phyloP scores from a whole-genome alignment of 495 filamentous ascomycete genomes.

The Aspergillus coremiiformis region DNA sequence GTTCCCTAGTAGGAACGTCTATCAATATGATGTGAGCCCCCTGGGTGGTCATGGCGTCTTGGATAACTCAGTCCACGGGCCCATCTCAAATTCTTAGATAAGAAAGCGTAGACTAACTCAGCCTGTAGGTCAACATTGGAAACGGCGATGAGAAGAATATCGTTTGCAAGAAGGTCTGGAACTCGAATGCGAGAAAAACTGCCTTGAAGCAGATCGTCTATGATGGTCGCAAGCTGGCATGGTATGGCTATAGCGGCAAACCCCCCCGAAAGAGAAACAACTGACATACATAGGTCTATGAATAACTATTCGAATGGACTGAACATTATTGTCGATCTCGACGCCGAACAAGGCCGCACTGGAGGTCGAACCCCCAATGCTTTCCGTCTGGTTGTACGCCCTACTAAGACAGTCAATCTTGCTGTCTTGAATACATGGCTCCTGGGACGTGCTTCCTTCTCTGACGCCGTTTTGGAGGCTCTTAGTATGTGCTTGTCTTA shows the following conservation, averaged over 20 bases:
- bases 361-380: conserved; percentile 34
- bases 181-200: conserved; percentile 48
- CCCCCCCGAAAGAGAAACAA: background rate
- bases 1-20: conserved; percentile 48
- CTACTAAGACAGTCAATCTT: conserved; percentile 56
- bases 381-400: conserved; percentile 51
- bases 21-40: conserved; percentile 79
- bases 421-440: conserved; percentile 59
- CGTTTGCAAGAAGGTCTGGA: conserved; percentile 68
- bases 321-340: conserved; percentile 56
- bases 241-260: conserved; percentile 43
- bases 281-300: conserved; percentile 28
- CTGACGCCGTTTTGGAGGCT: conserved; percentile 62
- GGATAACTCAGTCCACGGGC: background rate
- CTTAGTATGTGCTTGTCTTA: conserved; percentile 50
- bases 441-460: conserved; percentile 45
- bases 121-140: conserved; percentile 52
- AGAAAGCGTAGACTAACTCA: conserved; percentile 2
- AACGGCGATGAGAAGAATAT: conserved; percentile 53
- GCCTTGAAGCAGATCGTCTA: conserved; percentile 57
- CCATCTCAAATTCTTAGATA: background rate
- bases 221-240: conserved; percentile 72
- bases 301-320: conserved; percentile 30
- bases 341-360: conserved; percentile 43
- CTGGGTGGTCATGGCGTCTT: background rate